phyloP scores from a whole-genome alignment of 257 asterid species.

The Solanum verrucosum region DNA sequence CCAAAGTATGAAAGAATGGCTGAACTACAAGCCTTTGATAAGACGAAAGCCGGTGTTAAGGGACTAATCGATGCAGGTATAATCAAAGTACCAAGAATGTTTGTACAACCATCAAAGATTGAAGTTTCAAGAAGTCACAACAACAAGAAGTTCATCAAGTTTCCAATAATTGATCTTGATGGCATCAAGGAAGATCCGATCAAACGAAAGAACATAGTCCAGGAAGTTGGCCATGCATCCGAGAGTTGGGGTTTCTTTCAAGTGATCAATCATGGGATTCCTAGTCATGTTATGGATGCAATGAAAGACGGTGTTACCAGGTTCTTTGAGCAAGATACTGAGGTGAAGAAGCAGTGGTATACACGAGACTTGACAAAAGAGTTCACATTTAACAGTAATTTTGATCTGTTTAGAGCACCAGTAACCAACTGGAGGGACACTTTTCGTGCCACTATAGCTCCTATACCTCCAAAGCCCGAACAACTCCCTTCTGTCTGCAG shows the following conservation, averaged over 20 bases:
- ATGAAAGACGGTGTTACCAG: neutral
- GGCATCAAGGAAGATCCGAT: neutral
- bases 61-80: constrained; percentile 5
- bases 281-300: neutral
- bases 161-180: neutral
- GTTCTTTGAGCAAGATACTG: neutral
- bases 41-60: constrained; percentile 3
- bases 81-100: neutral
- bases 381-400: neutral
- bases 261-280: constrained; percentile 8
- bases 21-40: constrained; percentile 1
- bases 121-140: neutral
- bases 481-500: neutral
- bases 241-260: constrained; percentile 3
- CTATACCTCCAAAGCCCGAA: neutral
- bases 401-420: neutral
- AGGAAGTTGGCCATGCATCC: neutral
- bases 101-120: neutral
- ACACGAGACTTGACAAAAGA: neutral
- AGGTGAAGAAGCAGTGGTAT: neutral
- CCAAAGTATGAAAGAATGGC: neutral
- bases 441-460: neutral
- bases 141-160: neutral
- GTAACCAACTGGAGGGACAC: constrained; percentile 10
- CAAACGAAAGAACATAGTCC: neutral